Conservation (phyloP, 2,329 filamentous ascomycete genomes). For the Neodidymelliopsis sp. region DNA sequence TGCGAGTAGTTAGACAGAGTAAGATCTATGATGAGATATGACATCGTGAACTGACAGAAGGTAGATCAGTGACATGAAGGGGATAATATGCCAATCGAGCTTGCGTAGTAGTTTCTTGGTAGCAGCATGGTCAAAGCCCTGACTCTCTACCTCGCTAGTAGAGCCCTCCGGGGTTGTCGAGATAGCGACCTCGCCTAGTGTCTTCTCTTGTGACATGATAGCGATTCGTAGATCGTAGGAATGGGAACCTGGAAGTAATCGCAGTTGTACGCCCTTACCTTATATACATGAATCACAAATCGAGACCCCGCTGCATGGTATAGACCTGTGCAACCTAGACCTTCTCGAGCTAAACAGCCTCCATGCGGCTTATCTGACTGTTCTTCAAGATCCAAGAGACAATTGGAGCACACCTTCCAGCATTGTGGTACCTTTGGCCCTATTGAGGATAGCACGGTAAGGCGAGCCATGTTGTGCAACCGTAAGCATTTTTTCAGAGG, state of each 20-base stretch:
- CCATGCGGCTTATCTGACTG: conserved; percentile 15
- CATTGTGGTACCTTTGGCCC: conserved; percentile 9
- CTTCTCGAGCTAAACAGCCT: background rate
- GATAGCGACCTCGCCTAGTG: conserved; percentile 13
- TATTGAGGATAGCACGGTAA: conserved; percentile 12
- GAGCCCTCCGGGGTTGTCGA: conserved; percentile 17
- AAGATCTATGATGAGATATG: background rate
- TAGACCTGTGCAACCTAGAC: conserved; percentile 8
- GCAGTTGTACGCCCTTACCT: background rate
- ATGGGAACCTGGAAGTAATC: background rate
- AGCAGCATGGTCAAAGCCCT: conserved; percentile 48
- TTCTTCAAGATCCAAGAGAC: background rate
- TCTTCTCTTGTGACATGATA: conserved; percentile 22
- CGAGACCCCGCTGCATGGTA: conserved; percentile 4
- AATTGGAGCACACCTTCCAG: conserved; percentile 2
- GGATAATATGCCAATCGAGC: conserved; percentile 64
- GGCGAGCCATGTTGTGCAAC: conserved; percentile 22
- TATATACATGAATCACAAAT: conserved; percentile 5
- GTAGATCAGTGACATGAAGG: conserved; percentile 67
- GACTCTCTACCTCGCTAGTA: conserved; percentile 32
- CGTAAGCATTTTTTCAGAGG: conserved; percentile 20
- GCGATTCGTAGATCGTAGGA: background rate
- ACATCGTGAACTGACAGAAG: conserved; percentile 48
- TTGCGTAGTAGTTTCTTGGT: conserved; percentile 63
- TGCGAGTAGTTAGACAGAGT: background rate